Evolutionary conservation across 805 yeast species (phyloP), one percentile per base, ranked within the genome.

Genomic region (Candida hungchunana): DNA sequence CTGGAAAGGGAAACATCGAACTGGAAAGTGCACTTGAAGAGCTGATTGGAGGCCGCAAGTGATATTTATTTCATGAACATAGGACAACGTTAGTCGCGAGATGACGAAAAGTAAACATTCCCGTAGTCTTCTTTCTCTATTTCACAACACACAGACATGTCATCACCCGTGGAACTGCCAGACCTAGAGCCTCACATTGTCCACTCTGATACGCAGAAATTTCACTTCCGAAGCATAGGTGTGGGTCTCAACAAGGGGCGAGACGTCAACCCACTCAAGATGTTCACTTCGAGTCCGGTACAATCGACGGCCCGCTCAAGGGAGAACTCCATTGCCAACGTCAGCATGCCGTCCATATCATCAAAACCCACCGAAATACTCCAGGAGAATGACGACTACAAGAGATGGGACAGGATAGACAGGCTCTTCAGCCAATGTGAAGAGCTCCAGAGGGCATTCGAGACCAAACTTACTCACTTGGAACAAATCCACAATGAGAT

Each of bases 1-100:
- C 44, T 2, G 37, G 43, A 6, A 21, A 32, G 18, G 39, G 32
- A 4, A 32, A 43, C 12, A 28, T 31, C 4, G 38, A 32, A 13
- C 26, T 47, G 13, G 51, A 47, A 31, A 36, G 42, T 15, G 37
- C 51, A 4, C 22, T 47, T 18, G 51, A 47, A 8, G 37, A 33
- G 14, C 29, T 38, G 4, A n/a, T 38, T 10, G 31, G 37, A 3
- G 24, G 26, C 19, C 39, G 26, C 7, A 30, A 28, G 22, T 23
- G 27, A 31, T 14, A n/a, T n/a, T n/a, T n/a, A n/a, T n/a, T n/a
- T n/a, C n/a, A n/a, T n/a, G n/a, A n/a, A n/a, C n/a, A n/a, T n/a
- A n/a, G n/a, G n/a, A n/a, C n/a, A n/a, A n/a, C n/a, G n/a, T n/a
- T n/a, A n/a, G n/a, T n/a, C n/a, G n/a, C n/a, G n/a, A n/a, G n/a